phyloP scores from a whole-genome alignment of 1,284 basidiomycete species.

The Ganoderma boninense region DNA sequence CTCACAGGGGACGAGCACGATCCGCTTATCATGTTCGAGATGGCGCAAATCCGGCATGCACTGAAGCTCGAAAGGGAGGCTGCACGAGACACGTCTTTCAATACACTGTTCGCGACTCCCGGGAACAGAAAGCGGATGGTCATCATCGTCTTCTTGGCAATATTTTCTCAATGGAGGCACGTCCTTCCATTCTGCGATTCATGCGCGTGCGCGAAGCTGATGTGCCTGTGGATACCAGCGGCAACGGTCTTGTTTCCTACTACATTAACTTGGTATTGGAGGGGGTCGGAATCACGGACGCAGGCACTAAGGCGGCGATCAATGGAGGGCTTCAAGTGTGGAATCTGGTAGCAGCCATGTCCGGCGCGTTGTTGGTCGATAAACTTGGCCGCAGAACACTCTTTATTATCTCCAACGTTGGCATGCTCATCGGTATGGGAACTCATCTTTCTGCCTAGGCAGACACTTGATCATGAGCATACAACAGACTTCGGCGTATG shows the following conservation, averaged over 20 bases:
- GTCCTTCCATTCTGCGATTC: conserved; percentile 21
- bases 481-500: conserved; percentile 60
- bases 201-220: neutral
- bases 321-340: conserved; percentile 65
- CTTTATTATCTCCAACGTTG: conserved; percentile 69
- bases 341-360: conserved; percentile 59
- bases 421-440: conserved; percentile 65
- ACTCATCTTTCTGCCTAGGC: conserved; percentile 3
- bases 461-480: neutral
- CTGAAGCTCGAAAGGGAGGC: conserved; percentile 66
- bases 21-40: conserved; percentile 73
- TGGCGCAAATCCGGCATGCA: conserved; percentile 76
- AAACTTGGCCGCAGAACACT: conserved; percentile 66
- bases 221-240: conserved; percentile 42
- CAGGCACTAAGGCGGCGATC: conserved; percentile 64
- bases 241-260: conserved; percentile 73
- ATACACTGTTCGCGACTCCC: conserved; percentile 61
- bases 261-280: conserved; percentile 73
- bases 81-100: conserved; percentile 61
- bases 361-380: conserved; percentile 67
- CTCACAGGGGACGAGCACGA: conserved; percentile 67
- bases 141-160: conserved; percentile 72
- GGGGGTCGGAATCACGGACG: conserved; percentile 60
- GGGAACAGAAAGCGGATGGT: conserved; percentile 75
- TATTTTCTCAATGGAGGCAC: conserved; percentile 78